Evolutionary conservation across 768 basidiomycete species (phyloP), one percentile per base, ranked within the genome.

Genomic region (Panaeolus papilionaceus): DNA sequence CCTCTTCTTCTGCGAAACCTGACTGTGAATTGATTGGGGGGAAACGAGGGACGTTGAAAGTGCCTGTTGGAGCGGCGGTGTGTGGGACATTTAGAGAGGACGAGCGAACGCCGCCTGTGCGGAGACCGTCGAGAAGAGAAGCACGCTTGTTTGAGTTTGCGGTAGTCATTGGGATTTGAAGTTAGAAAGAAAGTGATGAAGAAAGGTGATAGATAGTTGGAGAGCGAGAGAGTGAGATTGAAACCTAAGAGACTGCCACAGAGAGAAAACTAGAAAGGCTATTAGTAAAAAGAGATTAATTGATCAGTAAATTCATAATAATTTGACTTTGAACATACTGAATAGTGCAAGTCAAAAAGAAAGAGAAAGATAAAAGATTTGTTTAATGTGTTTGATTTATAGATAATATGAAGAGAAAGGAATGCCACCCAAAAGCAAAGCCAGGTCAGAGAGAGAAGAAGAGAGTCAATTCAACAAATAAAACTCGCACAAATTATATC

Each of bases 101-200:
- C n/a, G 93, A 89, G 72, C 94, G 91, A 68, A 95, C 94, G 62
- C 94, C 94, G 76, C 94, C 94, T 64, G 94, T 95, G 77, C 94
- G 92, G 75, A 95, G 92, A 72, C 92, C 93, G 68, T 91, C 85
- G 78, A 95, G 92, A 75, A 95, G 93, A 69, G 92, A 92, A 63
- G 94, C 93, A 73, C 94, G 92, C 70, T 83, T 80, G 77, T 84
- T 89, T 73, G 85, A 75, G 63, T 80, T 79, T 67, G 80, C 73
- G 75, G 82, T 80, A 76, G 85, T 78, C 84, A 85, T 85, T 77
- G 78, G 73, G 77, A 73, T 72, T 74, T 74, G 61, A 68, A 71
- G 45, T 67, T 64, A 70, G 70, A 66, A 65, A 68, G 72, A 75
- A 70, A 69, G 68, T 75, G 79, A 76, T 72, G 70, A 69, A 79